Conservation (phyloP, 2,329 filamentous ascomycete species). For the Phoma sp. region DNA sequence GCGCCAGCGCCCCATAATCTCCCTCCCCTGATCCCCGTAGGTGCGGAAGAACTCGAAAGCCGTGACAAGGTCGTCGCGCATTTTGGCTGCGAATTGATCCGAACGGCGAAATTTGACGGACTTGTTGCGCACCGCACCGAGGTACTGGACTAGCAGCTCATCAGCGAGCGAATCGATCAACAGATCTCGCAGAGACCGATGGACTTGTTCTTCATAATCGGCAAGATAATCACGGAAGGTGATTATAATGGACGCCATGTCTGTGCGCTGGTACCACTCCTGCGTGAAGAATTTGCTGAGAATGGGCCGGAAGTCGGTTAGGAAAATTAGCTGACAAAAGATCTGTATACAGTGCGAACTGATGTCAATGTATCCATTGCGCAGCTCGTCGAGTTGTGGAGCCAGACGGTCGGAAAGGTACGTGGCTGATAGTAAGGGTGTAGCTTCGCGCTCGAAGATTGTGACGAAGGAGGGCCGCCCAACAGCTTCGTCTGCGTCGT, state of each 20-base stretch:
- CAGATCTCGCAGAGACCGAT: slow-evolving; percentile 87
- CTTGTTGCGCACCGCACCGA: slow-evolving; percentile 85
- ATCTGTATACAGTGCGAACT: slow-evolving; percentile 89
- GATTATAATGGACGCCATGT: slow-evolving; percentile 91
- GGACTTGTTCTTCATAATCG: slow-evolving; percentile 84
- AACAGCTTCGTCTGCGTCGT: slow-evolving; percentile 68
- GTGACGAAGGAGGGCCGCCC: slow-evolving; percentile 81
- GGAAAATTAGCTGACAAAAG: slow-evolving; percentile 87
- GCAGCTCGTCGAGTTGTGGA: slow-evolving; percentile 74
- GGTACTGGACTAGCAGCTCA: slow-evolving; percentile 85
- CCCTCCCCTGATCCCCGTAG: slow-evolving; percentile 57
- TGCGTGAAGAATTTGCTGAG: slow-evolving; percentile 90
- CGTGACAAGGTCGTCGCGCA: slow-evolving; percentile 89
- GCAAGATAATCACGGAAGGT: slow-evolving; percentile 94
- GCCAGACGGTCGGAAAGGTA: slow-evolving; percentile 74
- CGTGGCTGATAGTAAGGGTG: slow-evolving; percentile 77
- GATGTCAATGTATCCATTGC: slow-evolving; percentile 93
- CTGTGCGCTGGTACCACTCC: slow-evolving; percentile 83
- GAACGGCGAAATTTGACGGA: slow-evolving; percentile 84
- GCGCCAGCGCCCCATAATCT: slow-evolving; percentile 90
- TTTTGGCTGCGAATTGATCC: slow-evolving; percentile 90
- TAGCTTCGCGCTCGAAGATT: slow-evolving; percentile 83
- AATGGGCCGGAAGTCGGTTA: slow-evolving; percentile 83
- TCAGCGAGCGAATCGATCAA: slow-evolving; percentile 93
- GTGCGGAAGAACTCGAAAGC: slow-evolving; percentile 87